Base-by-base conservation (phyloP, 768 basidiomycete species). In the Antrodiella citrinella region DNA sequence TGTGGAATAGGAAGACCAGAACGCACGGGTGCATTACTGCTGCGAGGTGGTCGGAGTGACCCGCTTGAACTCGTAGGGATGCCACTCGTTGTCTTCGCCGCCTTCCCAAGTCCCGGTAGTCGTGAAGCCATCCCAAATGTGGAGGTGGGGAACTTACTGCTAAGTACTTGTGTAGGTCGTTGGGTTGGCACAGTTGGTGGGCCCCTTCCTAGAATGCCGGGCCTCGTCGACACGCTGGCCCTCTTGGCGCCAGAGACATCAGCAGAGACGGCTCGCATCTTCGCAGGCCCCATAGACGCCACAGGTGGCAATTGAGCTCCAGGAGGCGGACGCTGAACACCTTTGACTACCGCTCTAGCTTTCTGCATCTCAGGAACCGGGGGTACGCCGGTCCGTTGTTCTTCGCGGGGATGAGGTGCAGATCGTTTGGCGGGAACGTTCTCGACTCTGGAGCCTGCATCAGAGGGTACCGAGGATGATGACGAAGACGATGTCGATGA, bases 321-420 rank as follows among this genome's bases (percentile, higher is more conserved):
- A 2, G 59, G 54, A 15, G 61, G 63, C n/a, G 64, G 63, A 4
- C 64, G 61, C 45, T 62, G 62, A 11, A 65, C 55, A 10, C 64
- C 64, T 9, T 52, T 54, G 30, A 64, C 54, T 13, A 53, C 42
- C 3, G 61, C 50, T 25, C 57, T 51, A 26, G 53, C n/a, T 13
- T 51, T 44, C 19, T 47, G 26, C n/a, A 44, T 44, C 9, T 22
- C 41, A 12, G 47, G 21, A 12, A 47, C 47, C 24, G 45, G 43
- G 12, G 42, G 30, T 35, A 7, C 15, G 7, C 30, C 30, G 26
- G 7, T 22, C 19, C 30, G 49, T 23, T 15, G 30, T 15, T 35
- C 30, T 35, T 44, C 9, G 20, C 41, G 15, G 44, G 21, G 13
- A 47, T 47, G 21, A 43, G 43, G 15, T 26, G 30, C 30, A 15